Conservation (phyloP, 169 alveolate species). For the Plasmodium adleri region DNA sequence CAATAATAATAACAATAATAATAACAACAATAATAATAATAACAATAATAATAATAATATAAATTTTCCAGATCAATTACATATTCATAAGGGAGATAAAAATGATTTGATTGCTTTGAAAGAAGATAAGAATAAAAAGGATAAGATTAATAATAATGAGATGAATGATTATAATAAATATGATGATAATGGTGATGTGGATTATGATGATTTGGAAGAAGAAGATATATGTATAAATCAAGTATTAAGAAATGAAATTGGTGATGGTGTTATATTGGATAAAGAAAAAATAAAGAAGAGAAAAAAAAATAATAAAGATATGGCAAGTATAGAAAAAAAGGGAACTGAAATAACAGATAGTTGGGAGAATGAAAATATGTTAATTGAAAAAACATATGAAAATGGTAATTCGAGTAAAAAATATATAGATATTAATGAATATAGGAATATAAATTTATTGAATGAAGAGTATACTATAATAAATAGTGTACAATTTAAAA, state of each 20-base stretch:
- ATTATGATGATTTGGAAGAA: background rate
- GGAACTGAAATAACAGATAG: background rate
- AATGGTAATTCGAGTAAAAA: constrained; percentile 16
- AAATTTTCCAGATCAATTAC: background rate
- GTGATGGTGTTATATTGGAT: background rate
- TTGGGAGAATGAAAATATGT: background rate
- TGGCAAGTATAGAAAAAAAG: background rate
- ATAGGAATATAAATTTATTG: constrained; percentile 31
- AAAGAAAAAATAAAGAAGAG: background rate
- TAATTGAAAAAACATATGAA: too few species aligned
- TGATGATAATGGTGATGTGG: background rate
- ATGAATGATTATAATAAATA: background rate
- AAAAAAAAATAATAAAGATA: background rate
- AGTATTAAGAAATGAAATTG: background rate
- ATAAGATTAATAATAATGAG: background rate
- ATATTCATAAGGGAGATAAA: background rate
- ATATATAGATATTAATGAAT: constrained; percentile 21
- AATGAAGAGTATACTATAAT: constrained; percentile 71
- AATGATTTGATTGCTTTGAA: background rate
- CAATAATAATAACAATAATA: background rate
- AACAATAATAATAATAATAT: too few species aligned
- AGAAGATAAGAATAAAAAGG: background rate
- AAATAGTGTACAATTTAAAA: constrained; percentile 74
- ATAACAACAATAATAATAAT: too few species aligned
- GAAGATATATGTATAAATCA: too few species aligned